Base-by-base conservation (phyloP, 345 rosid species). In the Rhodomyrtus tomentosa region DNA sequence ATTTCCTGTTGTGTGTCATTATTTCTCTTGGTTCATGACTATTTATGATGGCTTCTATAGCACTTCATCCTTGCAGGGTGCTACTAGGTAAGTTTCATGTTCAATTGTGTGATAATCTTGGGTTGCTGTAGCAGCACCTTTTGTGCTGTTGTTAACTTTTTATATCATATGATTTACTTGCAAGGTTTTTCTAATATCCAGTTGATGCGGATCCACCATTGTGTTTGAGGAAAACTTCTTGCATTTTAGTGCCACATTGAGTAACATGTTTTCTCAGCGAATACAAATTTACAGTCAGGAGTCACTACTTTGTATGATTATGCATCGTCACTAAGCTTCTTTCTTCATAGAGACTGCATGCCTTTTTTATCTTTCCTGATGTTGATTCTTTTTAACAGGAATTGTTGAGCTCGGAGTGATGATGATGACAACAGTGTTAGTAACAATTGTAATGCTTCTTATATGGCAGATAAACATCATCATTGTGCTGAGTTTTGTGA, bases 351-450 rank as follows among this genome's bases (percentile, higher is more conserved):
- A 68, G 50, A 49, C 83, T 16, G 56, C 27, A 80, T 81, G 45
- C 81, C 54, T 58, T 85, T 59, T 85, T 38, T 16, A 76, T 54
- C 84, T 83, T 48, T 80, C 82, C 87, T 88, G 80, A 87, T 89
- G 82, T 68, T 22, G 10, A 81, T 85, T 84, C 55, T 85, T 50
- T 89, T 85, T 87, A 76, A 80, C 95, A 97, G 99, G 96, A 86
- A 94, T 97, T 92, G 98, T 98, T 80, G 99, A 95, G 93, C 91
- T 95, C 42, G 98, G 98, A 82, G 98, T 97, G 88, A 97, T 97
- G 99, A 97, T 95, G 99, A 97, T 95, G 95, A 97, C 99, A 62
- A 95, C 99, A 84, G 80, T 94, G 79, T 91, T 97, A 82, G 98
- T 96, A 85, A 97, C 99, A 49, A 86, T 97, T 80, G 98, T 97